phyloP scores from a whole-genome alignment of 208 protist species.

The Herpetomonas samuelpessoai region DNA sequence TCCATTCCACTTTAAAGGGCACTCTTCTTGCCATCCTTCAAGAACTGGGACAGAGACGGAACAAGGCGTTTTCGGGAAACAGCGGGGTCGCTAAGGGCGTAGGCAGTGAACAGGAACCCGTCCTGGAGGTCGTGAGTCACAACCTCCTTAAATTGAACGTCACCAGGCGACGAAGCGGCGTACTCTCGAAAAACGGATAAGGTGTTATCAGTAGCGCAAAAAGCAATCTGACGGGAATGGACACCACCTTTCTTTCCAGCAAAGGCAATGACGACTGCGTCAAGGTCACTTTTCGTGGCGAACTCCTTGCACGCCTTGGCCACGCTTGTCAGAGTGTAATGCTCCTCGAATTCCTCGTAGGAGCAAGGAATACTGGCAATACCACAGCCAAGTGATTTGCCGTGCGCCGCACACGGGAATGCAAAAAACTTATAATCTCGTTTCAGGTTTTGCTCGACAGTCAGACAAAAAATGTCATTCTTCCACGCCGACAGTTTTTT shows the following conservation, averaged over 20 bases:
- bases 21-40: constrained; percentile 32
- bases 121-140: constrained; percentile 12
- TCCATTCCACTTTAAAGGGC: constrained; percentile 19
- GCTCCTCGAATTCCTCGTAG: constrained; percentile 39
- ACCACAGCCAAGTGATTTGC: constrained; percentile 29
- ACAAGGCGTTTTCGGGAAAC: constrained; percentile 74
- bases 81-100: constrained; percentile 67
- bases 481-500: constrained; percentile 65
- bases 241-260: constrained; percentile 50
- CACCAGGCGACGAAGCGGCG: constrained; percentile 20
- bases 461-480: constrained; percentile 68
- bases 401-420: constrained; percentile 20
- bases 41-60: constrained; percentile 53
- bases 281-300: constrained; percentile 34
- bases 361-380: constrained; percentile 79
- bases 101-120: constrained; percentile 28
- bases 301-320: constrained; percentile 34
- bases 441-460: constrained; percentile 59
- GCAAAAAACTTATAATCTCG: constrained; percentile 84
- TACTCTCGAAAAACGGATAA: constrained; percentile 45
- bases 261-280: constrained; percentile 61
- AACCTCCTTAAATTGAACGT: constrained; percentile 33
- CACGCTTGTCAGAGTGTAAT: constrained; percentile 26
- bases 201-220: constrained; percentile 31
- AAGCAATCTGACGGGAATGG: constrained; percentile 53